Base-by-base conservation (phyloP, 768 basidiomycete genomes). In the Phylloporus scabripes region DNA sequence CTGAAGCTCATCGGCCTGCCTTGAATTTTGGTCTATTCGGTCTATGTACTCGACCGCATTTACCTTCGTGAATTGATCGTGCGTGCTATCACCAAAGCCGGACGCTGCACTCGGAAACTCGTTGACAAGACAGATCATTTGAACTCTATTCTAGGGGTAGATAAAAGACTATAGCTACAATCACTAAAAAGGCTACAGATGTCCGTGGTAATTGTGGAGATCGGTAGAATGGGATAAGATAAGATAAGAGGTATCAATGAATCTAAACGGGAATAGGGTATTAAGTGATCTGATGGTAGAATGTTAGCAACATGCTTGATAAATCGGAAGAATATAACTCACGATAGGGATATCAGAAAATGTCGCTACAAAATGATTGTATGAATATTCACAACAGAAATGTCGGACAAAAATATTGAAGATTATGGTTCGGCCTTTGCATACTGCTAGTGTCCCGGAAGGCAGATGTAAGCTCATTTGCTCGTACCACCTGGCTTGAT, bases 161-260 rank as follows among this genome's bases (percentile, higher is more conserved):
- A 34, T 20, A 15, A 33, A 23, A 15, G 11, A 14, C 48, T 63
- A 59, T 48, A 28, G 50, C 57, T 64, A 64, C 60, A 64, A 28
- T 55, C 34, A 38, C 32, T 26, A 39, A 37, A 31, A n/a, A 9
- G 7, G 44, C 41, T 50, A 42, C 49, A 50, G 32, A 38, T 49
- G 21, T 34, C 33, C 10, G 26, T 36, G n/a, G 14, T 5, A 15
- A 28, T 7, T 12, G 20, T 33, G 18, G n/a, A 6, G 7, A 46
- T 49, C 17, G 46, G 45, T 36, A 14, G 29, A 33, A 8, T 3
- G 21, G 5, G 21, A 23, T 23, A 23, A 26, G 37, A 28, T 28
- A 9, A 28, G 6, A 6, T 28, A 28, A 9, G 5, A 5, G 33
- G 8, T 33, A 33, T n/a, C 7, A 7, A n/a, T 15, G 14, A 33